Evolutionary conservation across 2,329 filamentous ascomycete genomes (phyloP), one percentile per base, ranked within the genome.

Genomic region (Fusarium sp.): DNA sequence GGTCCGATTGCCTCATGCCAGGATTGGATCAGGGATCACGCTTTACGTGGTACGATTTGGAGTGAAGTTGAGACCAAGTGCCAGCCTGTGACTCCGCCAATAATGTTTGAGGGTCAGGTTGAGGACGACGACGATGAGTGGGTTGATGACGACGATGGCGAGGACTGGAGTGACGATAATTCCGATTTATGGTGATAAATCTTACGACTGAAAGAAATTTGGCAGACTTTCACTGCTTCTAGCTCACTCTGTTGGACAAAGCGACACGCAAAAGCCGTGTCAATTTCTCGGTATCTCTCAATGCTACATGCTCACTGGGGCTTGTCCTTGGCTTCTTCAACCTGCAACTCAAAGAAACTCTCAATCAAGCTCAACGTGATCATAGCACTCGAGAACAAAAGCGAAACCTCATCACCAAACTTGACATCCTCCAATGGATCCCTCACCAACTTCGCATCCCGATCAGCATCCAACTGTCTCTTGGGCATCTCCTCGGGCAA

Each of bases 11-110:
- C 45, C 5, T 14, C 54, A 14, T 60, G 55, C 3, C 57, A 70
- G 33, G 10, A 28, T n/a, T 77, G 70, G 67, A 26, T 74, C 15
- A 66, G 47, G 20, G 10, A 56, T 5, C 60, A 45, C 31, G 55
- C 66, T 17, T 39, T 75, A 22, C 7, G 17, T 3, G 66, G 62
- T 20, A 63, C 47, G 4, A 18, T 77, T 0, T 77, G 75, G 75
- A 38, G 31, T 1, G 63, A 66, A 5, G 39, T 55, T 12, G 28
- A 28, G 44, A 4, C 0, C 1, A 39, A 38, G 6, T 7, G 24
- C 8, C 39, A 31, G 12, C 39, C 20, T 31, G 17, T 31, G 2
- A 22, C 14, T 55, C 12, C 12, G 5, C 51, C 35, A 17, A 39
- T 22, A 3, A 9, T 54, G 24, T 38, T 28, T 28, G 51, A 54